Conservation (phyloP, 257 asterid genomes). For the Cynanchum wilfordii region DNA sequence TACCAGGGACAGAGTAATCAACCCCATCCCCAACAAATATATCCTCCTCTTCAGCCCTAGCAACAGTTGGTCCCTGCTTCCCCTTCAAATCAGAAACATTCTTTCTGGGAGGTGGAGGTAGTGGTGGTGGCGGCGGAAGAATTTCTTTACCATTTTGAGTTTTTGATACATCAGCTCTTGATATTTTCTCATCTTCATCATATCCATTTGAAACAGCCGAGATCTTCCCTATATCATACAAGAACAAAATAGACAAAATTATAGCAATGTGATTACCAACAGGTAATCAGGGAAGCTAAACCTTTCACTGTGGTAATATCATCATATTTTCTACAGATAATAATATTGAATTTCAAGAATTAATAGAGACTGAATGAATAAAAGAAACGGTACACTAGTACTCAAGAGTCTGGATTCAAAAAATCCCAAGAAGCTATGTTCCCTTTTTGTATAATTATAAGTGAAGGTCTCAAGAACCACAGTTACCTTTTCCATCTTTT, state of each 20-base stretch:
- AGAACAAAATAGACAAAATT: not conserved
- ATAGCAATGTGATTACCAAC: not conserved
- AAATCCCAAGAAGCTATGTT: not conserved
- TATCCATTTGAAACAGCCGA: slow-evolving; percentile 44
- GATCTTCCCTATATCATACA: slow-evolving; percentile 43
- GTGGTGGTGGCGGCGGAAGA: slow-evolving; percentile 78
- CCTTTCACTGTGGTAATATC: not conserved
- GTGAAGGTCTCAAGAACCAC: not conserved
- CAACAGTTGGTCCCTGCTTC: slow-evolving; percentile 43
- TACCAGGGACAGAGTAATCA: slow-evolving; percentile 72
- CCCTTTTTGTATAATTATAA: not conserved
- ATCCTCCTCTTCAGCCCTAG: slow-evolving; percentile 76
- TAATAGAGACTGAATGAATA: not conserved
- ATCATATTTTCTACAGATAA: not conserved
- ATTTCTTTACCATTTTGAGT: slow-evolving; percentile 44
- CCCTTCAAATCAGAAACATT: slow-evolving; percentile 46
- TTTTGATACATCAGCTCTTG: slow-evolving; percentile 43
- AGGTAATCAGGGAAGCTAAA: not conserved
- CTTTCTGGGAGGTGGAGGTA: slow-evolving; percentile 53
- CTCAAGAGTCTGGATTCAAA: not conserved
- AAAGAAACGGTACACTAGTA: not conserved
- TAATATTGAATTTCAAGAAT: not conserved
- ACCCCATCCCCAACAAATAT: slow-evolving; percentile 92
- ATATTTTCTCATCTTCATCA: slow-evolving; percentile 52
- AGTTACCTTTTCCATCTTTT: slow-evolving; percentile 71